A percentile compares a stretch with the other conserved stretches of the same genome.
Evolutionary conservation across 2,329 filamentous ascomycete species (phyloP).

Genomic region (Phialophora expanda): DNA sequence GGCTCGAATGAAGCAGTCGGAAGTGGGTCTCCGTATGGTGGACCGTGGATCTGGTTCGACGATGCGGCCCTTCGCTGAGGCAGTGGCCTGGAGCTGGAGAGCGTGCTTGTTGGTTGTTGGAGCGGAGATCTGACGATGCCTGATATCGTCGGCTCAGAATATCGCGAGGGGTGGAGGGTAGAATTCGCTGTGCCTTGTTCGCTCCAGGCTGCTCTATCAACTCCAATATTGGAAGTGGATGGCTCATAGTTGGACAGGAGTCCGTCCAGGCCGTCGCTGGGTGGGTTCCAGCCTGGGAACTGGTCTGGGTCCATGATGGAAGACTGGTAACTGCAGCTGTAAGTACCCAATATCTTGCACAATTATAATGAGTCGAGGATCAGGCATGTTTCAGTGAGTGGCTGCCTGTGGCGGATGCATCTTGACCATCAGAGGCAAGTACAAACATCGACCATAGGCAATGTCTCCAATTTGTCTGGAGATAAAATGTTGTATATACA

Average conservation of each 20-base stretch:
- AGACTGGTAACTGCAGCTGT: not conserved
- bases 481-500: not conserved
- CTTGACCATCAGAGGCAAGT: not conserved
- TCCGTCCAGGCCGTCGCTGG: conserved; percentile 29
- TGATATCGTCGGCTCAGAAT: conserved; percentile 25
- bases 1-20: conserved; percentile 41
- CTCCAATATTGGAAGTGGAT: conserved; percentile 14
- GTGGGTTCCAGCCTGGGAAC: conserved; percentile 28
- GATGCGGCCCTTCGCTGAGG: conserved; percentile 35
- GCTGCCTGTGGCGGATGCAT: not conserved
- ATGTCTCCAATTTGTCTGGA: not conserved
- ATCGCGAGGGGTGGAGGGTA: conserved; percentile 20
- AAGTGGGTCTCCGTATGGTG: conserved; percentile 27
- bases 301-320: conserved; percentile 29
- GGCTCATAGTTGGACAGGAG: conserved; percentile 21
- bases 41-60: conserved; percentile 28
- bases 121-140: conserved; percentile 29
- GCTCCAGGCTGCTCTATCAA: conserved; percentile 22
- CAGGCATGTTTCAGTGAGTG: not conserved
- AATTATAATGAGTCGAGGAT: not conserved
- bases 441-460: not conserved
- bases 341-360: not conserved
- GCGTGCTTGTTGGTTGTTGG: conserved; percentile 22
- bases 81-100: conserved; percentile 27
- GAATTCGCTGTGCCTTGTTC: conserved; percentile 17